phyloP scores from a whole-genome alignment of 2,329 filamentous ascomycete genomes.

The Alternaria brassicicola region DNA sequence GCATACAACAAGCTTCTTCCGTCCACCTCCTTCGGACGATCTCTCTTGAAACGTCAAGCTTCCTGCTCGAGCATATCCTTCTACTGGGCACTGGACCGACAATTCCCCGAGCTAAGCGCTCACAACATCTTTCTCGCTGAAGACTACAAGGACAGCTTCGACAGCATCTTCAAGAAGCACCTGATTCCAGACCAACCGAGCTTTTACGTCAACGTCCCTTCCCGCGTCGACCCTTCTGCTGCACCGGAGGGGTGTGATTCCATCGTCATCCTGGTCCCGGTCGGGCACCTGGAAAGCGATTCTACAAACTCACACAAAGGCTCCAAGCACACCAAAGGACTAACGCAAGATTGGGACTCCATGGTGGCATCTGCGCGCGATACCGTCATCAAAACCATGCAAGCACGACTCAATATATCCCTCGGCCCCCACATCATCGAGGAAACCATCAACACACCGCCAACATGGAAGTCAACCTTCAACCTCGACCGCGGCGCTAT shows the following conservation, averaged over 20 bases:
- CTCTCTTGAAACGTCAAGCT: constrained; percentile 58
- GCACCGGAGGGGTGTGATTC: constrained; percentile 69
- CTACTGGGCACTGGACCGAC: constrained; percentile 71
- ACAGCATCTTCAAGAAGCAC: constrained; percentile 74
- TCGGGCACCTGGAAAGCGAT: constrained; percentile 66
- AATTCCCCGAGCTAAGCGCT: constrained; percentile 66
- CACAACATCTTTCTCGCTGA: constrained; percentile 82
- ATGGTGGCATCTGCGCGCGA: constrained; percentile 65
- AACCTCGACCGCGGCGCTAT: constrained; percentile 79
- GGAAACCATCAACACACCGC: constrained; percentile 70
- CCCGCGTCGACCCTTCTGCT: constrained; percentile 69
- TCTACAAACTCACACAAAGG: constrained; percentile 48
- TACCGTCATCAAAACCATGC: constrained; percentile 66
- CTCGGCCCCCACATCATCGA: constrained; percentile 60
- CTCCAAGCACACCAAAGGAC: constrained; percentile 49
- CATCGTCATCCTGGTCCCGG: constrained; percentile 73
- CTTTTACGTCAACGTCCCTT: constrained; percentile 80
- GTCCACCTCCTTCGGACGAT: constrained; percentile 50
- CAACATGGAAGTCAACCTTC: constrained; percentile 69
- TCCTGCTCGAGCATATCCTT: constrained; percentile 78
- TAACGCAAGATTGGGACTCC: constrained; percentile 64
- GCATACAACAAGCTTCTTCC: constrained; percentile 74
- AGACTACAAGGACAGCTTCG: constrained; percentile 74
- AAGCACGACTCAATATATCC: constrained; percentile 63
- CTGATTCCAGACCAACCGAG: constrained; percentile 70